phyloP scores from a whole-genome alignment of 805 yeast genomes.

The Wickerhamiella nectarea region DNA sequence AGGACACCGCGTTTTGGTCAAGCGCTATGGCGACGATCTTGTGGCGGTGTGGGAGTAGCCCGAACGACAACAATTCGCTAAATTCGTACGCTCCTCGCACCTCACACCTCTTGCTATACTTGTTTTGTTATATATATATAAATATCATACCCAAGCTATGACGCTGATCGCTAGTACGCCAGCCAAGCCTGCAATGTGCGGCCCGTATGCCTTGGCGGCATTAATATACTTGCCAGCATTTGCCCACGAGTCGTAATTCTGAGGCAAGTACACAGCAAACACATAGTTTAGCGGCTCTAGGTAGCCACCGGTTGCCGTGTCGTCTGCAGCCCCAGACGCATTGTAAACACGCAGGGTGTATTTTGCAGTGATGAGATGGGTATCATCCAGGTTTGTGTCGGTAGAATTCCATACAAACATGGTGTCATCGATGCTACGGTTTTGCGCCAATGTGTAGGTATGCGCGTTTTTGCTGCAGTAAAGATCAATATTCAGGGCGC shows the following conservation, averaged over 20 bases:
- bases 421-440: conserved; percentile 22
- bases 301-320: conserved; percentile 25
- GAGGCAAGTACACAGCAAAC: conserved; percentile 29
- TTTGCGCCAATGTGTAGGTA: conserved; percentile 27
- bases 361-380: conserved; percentile 23
- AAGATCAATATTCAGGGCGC: conserved; percentile 28
- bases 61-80: background rate
- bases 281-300: conserved; percentile 22
- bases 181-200: background rate
- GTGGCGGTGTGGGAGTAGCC: background rate
- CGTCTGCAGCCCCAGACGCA: conserved; percentile 21
- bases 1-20: background rate
- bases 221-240: conserved; percentile 19
- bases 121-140: background rate
- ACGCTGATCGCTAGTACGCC: background rate
- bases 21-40: conserved; percentile 4
- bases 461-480: conserved; percentile 27
- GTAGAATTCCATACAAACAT: conserved; percentile 28
- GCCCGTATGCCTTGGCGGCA: conserved; percentile 7
- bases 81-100: background rate
- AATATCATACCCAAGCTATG: background rate
- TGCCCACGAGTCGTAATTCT: conserved; percentile 26
- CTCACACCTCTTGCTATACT: background rate
- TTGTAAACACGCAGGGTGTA: conserved; percentile 29
- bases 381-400: conserved; percentile 19